phyloP scores from a whole-genome alignment of 2,329 filamentous ascomycete species.

The Fusarium tuaranense region DNA sequence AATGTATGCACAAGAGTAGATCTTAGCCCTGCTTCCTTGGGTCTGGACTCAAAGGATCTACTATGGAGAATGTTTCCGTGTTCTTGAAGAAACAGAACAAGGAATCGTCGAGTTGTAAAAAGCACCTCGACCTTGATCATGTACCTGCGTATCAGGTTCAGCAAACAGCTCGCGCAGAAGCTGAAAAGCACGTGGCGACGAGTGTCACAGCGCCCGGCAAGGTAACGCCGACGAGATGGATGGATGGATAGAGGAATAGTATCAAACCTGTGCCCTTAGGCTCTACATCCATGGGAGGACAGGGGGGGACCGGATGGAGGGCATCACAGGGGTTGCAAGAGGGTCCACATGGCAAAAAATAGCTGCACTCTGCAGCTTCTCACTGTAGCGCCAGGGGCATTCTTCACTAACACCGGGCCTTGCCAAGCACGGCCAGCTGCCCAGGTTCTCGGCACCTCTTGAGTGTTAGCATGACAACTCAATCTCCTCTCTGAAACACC shows the following conservation, averaged over 20 bases:
- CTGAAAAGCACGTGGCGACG: conserved; percentile 20
- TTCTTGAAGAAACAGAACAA: conserved; percentile 6
- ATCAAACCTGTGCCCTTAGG: conserved; percentile 21
- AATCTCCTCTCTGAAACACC: conserved; percentile 46
- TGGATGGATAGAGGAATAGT: neutral
- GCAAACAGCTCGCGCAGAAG: conserved; percentile 7
- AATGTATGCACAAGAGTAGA: conserved; percentile 9
- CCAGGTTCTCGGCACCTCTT: conserved; percentile 12
- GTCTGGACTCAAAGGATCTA: conserved; percentile 6
- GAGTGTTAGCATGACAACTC: conserved; percentile 38
- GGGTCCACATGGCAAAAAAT: conserved; percentile 12
- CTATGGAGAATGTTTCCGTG: neutral
- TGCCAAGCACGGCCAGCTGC: conserved; percentile 4
- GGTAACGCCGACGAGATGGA: conserved; percentile 11
- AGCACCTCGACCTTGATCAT: neutral
- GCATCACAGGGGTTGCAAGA: conserved; percentile 7
- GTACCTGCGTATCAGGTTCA: conserved; percentile 32
- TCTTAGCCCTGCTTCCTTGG: conserved; percentile 7
- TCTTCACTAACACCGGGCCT: conserved; percentile 7
- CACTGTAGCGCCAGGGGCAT: conserved; percentile 33
- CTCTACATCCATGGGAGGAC: conserved; percentile 3
- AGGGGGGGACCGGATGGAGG: neutral
- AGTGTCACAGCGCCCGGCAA: conserved; percentile 11
- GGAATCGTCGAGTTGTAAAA: neutral
- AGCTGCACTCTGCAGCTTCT: neutral